These are phyloP conservation scores for Picochlorum sp. DNA, from an alignment of 139 green algal genomes.

Conservation along the genomic window DNA sequence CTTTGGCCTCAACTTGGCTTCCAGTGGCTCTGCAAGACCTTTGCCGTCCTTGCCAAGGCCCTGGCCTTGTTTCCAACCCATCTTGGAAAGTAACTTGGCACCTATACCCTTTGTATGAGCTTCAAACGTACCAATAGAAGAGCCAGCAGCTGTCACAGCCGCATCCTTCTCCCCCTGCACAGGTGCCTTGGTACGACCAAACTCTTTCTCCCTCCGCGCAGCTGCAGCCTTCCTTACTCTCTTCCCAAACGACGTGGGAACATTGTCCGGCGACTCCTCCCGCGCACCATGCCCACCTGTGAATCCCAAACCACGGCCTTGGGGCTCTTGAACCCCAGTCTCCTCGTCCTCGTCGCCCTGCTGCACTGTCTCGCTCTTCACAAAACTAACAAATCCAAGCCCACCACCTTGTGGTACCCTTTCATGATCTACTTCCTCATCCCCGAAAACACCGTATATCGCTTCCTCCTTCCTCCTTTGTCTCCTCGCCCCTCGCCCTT, in stretches of 20 bases:
- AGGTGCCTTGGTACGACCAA: slow-evolving; percentile 4
- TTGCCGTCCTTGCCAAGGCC: slow-evolving; percentile 43
- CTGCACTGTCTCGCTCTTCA: neutral
- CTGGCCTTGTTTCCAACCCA: slow-evolving; percentile 80
- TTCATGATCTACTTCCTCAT: slow-evolving; percentile 4
- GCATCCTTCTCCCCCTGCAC: slow-evolving; percentile 26
- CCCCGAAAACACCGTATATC: neutral
- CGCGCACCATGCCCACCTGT: slow-evolving; percentile 14
- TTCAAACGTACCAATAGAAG: slow-evolving; percentile 73
- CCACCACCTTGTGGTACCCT: neutral
- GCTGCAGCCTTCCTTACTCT: slow-evolving; percentile 39
- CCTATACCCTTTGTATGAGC: slow-evolving; percentile 90
- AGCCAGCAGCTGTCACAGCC: neutral
- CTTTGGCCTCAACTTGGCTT: slow-evolving; percentile 83
- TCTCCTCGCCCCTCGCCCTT: no score
- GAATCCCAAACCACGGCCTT: neutral
- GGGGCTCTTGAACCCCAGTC: neutral
- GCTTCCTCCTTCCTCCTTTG: no score
- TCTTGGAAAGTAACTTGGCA: slow-evolving; percentile 88
- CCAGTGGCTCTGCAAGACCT: slow-evolving; percentile 80
- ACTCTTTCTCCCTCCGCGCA: slow-evolving; percentile 2
- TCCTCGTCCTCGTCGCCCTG: neutral
- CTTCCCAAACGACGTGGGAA: slow-evolving; percentile 72
- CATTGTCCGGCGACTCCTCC: slow-evolving; percentile 40
- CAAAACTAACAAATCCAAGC: neutral